phyloP scores from a whole-genome alignment of 345 rosid species.

The Aethionema arabicum region DNA sequence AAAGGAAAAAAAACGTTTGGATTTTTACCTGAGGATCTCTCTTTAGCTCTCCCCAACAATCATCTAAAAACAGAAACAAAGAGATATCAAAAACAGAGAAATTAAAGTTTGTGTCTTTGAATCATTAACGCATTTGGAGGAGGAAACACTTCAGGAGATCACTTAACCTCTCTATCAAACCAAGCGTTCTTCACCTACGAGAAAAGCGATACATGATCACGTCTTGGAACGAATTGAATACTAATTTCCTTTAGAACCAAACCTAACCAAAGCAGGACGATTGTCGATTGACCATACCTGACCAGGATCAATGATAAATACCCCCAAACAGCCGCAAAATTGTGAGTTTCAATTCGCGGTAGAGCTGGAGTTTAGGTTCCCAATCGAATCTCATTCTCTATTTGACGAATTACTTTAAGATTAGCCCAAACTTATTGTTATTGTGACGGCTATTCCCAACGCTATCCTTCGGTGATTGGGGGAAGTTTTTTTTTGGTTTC shows the following conservation, averaged over 20 bases:
- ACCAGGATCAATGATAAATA: conserved; percentile 51
- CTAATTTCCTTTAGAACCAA: not conserved
- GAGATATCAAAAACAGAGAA: conserved; percentile 9
- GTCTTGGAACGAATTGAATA: not conserved
- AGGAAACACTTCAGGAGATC: no score
- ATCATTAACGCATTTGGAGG: no score
- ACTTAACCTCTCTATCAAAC: conserved; percentile 77
- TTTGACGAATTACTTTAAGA: no score
- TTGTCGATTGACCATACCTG: conserved; percentile 50
- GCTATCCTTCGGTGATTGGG: no score
- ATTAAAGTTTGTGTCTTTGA: no score
- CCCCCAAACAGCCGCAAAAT: conserved; percentile 53
- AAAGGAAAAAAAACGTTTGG: not conserved
- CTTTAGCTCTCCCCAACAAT: conserved; percentile 89
- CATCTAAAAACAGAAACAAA: conserved; percentile 52
- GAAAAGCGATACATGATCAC: not conserved
- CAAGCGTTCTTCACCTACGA: conserved; percentile 58
- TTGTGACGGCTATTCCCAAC: no score
- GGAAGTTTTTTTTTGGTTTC: no score
- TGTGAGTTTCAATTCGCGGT: conserved; percentile 69
- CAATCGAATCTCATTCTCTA: conserved; percentile 89
- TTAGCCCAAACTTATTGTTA: no score
- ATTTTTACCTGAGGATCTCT: conserved; percentile 61
- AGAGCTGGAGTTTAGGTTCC: conserved; percentile 66
- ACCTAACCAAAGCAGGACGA: not conserved